Evolutionary conservation across 495 filamentous ascomycete species (phyloP).

Genomic region (Talaromyces ruber): DNA sequence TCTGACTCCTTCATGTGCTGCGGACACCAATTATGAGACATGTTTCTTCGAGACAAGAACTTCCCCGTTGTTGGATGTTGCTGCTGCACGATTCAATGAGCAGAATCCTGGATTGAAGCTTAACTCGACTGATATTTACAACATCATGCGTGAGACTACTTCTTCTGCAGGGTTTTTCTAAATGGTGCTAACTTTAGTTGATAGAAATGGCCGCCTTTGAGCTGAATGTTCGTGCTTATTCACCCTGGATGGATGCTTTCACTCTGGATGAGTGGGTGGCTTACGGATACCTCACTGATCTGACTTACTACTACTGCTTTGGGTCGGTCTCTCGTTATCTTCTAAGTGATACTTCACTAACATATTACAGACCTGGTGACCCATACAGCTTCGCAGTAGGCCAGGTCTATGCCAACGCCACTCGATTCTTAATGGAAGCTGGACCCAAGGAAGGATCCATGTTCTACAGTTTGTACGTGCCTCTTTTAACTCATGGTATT

Average conservation of each 20-base stretch:
- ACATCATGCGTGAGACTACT: constrained; percentile 18
- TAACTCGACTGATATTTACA: constrained; percentile 12
- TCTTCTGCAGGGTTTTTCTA: not conserved
- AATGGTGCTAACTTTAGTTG: not conserved
- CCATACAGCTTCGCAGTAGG: constrained; percentile 40
- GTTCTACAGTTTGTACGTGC: constrained; percentile 44
- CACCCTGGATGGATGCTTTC: constrained; percentile 44
- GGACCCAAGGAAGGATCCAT: constrained; percentile 37
- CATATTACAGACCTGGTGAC: constrained; percentile 32
- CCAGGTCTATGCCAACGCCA: constrained; percentile 46
- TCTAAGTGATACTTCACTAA: not conserved
- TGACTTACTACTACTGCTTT: constrained; percentile 46
- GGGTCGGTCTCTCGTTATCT: constrained; percentile 15
- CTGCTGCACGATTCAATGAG: constrained; percentile 17
- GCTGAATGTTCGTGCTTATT: constrained; percentile 35
- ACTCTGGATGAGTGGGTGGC: constrained; percentile 40
- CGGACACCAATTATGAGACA: constrained; percentile 5
- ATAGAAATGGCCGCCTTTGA: constrained; percentile 44
- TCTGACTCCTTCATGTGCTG: constrained; percentile 33
- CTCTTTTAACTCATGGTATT: no score
- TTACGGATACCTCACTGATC: constrained; percentile 44
- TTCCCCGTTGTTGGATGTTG: constrained; percentile 12
- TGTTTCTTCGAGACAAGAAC: not conserved
- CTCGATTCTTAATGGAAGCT: constrained; percentile 33
- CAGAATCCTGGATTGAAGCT: constrained; percentile 16